Conservation (phyloP, 768 basidiomycete genomes). For the Cystobasidium ongulense region DNA sequence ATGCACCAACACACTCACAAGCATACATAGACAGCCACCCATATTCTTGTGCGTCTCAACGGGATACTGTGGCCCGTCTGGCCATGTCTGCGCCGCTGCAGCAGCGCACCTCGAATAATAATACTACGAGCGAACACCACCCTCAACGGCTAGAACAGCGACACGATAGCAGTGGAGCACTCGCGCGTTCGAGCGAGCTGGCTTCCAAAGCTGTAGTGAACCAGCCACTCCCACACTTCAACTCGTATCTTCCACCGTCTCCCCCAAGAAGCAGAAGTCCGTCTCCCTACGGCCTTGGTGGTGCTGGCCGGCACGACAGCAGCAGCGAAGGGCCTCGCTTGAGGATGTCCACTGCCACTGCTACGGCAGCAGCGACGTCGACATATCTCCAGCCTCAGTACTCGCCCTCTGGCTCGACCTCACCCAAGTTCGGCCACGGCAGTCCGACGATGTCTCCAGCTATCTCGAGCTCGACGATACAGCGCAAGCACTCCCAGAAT, state of each 20-base stretch:
- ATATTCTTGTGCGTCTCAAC: no score
- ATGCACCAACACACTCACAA: no score
- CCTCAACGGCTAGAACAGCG: background rate
- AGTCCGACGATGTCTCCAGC: background rate
- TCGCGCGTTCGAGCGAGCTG: background rate
- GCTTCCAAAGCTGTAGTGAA: background rate
- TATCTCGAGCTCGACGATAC: background rate
- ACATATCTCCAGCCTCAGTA: background rate
- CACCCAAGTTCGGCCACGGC: background rate
- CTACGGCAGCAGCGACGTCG: no score
- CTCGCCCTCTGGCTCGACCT: background rate
- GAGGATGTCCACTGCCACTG: background rate
- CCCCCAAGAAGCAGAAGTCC: slow-evolving; percentile 7
- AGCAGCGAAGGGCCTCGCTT: background rate
- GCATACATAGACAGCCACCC: no score
- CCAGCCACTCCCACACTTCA: slow-evolving; percentile 1
- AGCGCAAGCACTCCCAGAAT: background rate
- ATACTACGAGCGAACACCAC: no score
- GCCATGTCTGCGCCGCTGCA: background rate
- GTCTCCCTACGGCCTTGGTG: background rate
- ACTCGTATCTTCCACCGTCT: background rate
- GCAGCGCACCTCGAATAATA: background rate
- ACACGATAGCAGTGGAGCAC: background rate
- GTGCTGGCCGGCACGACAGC: background rate
- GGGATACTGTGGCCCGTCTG: background rate